Evolutionary conservation across 164 flowering plant genomes (phyloP), one percentile per base, ranked within the genome.

Genomic region (Stephania japonica): DNA sequence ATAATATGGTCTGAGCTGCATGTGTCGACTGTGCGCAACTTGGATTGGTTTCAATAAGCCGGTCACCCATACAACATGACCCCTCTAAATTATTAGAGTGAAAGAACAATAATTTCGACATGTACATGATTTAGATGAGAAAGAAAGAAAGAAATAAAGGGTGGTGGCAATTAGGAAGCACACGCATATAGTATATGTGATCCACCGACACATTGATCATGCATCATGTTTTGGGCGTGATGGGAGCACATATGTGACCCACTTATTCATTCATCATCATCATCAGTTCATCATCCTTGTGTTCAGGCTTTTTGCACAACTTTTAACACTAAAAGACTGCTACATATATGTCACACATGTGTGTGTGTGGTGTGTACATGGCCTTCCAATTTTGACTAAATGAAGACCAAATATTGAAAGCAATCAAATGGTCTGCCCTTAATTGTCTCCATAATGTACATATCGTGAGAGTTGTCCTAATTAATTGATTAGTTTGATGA

Each of bases 61-160:
- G 74, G 47, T 70, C 65, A 70, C 73, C 73, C 26, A 70, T 14
- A 49, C 42, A 75, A 49, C 69, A 72, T 77, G 75, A 72, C 56
- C 7, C 42, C 43, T 23, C 67, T 32, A 65, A 49, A 49, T 21
- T 62, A 25, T 69, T 41, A 13, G 21, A 73, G 56, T 3, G 27
- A 23, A 72, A 41, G 19, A 65, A 23, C 6, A 42, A 16, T 53
- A n/a, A 59, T 42, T 65, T 71, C 68, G 42, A 7, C 25, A 41
- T 41, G n/a, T 41, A 42, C 23, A 59, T 8, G 21, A 19, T 19
- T 5, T 41, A 67, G 23, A 42, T 59, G 9, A 59, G 7, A n/a
- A 21, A 59, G n/a, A n/a, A 21, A 59, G n/a, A 59, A 19, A 5
- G 23, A 7, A 6, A 41, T 11, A 67, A 18, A 7, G 18, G 69